Conservation (phyloP, 1,284 basidiomycete species). For the Takashimella koratensis region DNA sequence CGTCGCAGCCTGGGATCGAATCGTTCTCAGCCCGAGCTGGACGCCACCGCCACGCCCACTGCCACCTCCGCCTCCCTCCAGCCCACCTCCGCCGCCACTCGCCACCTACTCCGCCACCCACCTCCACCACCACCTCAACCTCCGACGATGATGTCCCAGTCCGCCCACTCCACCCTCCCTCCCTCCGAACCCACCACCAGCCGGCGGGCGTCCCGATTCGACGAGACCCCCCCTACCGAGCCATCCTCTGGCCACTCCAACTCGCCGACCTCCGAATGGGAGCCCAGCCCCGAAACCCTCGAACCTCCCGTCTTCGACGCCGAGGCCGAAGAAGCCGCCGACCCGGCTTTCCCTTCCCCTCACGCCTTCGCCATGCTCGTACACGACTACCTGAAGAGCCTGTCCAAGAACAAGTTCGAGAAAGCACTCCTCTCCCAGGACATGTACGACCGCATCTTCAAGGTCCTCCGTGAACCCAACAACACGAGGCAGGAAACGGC, state of each 20-base stretch:
- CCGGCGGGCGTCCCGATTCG: neutral
- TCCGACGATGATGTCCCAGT: too few relatives aligned
- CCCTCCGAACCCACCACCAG: neutral
- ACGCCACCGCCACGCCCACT: neutral
- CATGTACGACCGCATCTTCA: conserved; percentile 66
- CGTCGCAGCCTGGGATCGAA: neutral
- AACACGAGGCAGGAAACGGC: conserved; percentile 54
- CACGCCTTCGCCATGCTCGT: conserved; percentile 21
- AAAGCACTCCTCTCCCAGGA: conserved; percentile 67
- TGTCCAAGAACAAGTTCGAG: conserved; percentile 52
- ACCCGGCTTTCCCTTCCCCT: conserved; percentile 19
- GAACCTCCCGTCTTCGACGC: conserved; percentile 10
- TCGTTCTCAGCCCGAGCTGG: neutral
- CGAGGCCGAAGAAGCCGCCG: conserved; percentile 7
- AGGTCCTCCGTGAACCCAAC: conserved; percentile 57
- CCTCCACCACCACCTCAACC: neutral
- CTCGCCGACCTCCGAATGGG: neutral
- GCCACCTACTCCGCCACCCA: conserved; percentile 6
- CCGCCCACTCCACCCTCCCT: neutral
- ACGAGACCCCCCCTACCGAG: neutral
- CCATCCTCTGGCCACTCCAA: neutral
- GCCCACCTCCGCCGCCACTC: neutral
- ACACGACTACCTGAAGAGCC: conserved; percentile 19
- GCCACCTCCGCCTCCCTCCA: neutral
- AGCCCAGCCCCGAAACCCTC: neutral